phyloP scores from a whole-genome alignment of 345 rosid genomes.

The Isatis tinctoria region DNA sequence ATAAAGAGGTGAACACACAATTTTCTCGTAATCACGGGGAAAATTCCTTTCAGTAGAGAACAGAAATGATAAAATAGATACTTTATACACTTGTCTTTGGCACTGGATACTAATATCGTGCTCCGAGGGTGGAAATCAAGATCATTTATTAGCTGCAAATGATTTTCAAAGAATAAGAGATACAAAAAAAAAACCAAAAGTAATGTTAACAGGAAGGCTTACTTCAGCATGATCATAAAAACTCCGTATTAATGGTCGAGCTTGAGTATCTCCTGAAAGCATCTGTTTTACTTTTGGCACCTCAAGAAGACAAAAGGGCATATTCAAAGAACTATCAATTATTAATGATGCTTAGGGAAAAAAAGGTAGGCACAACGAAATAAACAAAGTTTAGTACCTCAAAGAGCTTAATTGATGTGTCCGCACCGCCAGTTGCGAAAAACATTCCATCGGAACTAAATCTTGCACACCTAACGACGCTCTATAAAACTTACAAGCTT shows the following conservation, averaged over 20 bases:
- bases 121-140: conserved; percentile 85
- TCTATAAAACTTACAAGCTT: conserved; percentile 37
- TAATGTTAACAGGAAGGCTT: conserved; percentile 4
- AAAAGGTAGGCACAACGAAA: neutral
- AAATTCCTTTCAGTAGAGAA: neutral
- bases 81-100: conserved; percentile 84
- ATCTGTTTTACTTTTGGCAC: conserved; percentile 78
- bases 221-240: conserved; percentile 85
- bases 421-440: conserved; percentile 87
- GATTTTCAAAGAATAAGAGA: neutral
- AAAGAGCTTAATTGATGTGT: conserved; percentile 81
- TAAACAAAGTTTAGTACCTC: conserved; percentile 43
- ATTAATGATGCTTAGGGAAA: neutral
- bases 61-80: conserved; percentile 26
- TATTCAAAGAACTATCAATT: conserved; percentile 11
- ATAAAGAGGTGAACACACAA: neutral
- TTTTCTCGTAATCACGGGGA: neutral
- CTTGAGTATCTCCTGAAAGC: conserved; percentile 66
- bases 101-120: conserved; percentile 62
- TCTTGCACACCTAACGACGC: conserved; percentile 82
- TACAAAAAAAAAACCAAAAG: neutral
- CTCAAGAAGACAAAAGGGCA: conserved; percentile 32
- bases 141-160: conserved; percentile 72
- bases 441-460: conserved; percentile 84
- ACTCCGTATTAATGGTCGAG: conserved; percentile 69